Evolutionary conservation across 345 rosid species (phyloP), one percentile per base, ranked within the genome.

Genomic region (Populus nigra): DNA sequence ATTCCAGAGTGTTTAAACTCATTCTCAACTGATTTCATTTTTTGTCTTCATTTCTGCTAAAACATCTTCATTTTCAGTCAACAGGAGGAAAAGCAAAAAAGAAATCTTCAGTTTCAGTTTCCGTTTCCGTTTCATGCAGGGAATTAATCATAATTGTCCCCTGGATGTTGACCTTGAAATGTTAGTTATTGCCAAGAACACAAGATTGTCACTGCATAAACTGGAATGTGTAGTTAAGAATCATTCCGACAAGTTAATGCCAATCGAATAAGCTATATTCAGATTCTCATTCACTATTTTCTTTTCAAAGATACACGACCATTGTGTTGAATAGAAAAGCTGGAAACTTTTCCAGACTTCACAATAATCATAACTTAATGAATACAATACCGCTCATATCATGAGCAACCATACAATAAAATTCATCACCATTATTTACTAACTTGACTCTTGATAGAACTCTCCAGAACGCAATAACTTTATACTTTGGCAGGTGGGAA

Each of bases 401-500:
- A 41, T 10, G 45, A 2, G 45, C 3, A 10, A 2, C 45, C 45
- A 20, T 18, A 7, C n/a, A 20, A 53, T 7, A 53, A 20, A 53
- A 53, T 53, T 0, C 61, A 53, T 53, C 61, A 2, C n/a, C 23
- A 20, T 53, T 53, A 53, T 53, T 53, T 53, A 18, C 61, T 53
- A 7, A 53, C n/a, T 53, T 53, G 61, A 53, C 9, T 53, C 61
- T 7, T 53, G 8, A 20, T 3, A 53, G 8, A 20, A 53, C 61
- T 53, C 61, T 20, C 25, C 61, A 11, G 61, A 55, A 20, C 23
- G 25, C 61, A 7, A 55, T 55, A 22, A 55, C 53, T 22, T 6
- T 53, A 53, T 53, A 53, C 1, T 43, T 11, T 11, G 75, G 81
- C 71, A 83, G 77, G 83, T 82, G 92, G 38, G 90, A 93, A 84